phyloP scores from a whole-genome alignment of 73 alveolate species.

The Paramecium tetraurelia region DNA sequence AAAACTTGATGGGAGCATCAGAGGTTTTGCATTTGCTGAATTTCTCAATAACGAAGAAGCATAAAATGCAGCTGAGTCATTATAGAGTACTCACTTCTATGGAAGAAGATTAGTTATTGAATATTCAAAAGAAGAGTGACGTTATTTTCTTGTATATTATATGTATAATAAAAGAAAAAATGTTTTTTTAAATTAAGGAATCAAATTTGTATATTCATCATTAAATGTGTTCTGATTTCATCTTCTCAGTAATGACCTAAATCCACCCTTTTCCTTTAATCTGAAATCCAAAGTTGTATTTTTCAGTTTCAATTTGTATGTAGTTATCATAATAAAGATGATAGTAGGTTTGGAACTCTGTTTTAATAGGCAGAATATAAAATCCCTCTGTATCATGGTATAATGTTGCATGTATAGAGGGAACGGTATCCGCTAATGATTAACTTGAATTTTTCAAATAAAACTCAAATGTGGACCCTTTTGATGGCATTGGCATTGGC shows the following conservation, averaged over 20 bases:
- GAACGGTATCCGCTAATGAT: background rate
- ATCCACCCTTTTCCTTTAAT: background rate
- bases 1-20: slow-evolving; percentile 82
- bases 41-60: slow-evolving; percentile 96
- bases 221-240: background rate
- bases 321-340: background rate
- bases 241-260: background rate
- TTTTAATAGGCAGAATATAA: background rate
- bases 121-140: slow-evolving; percentile 88
- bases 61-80: slow-evolving; percentile 83
- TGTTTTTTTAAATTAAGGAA: background rate
- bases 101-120: slow-evolving; percentile 95
- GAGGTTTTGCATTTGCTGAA: slow-evolving; percentile 98
- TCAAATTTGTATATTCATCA: background rate
- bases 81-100: slow-evolving; percentile 94
- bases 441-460: background rate
- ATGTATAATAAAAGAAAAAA: background rate
- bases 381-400: background rate
- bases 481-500: background rate
- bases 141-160: background rate
- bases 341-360: background rate
- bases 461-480: background rate
- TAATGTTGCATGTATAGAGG: background rate
- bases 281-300: background rate
- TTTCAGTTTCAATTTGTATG: background rate